Base-by-base conservation (phyloP, 2,329 filamentous ascomycete genomes). In the Fonsecaea pedrosoi region DNA sequence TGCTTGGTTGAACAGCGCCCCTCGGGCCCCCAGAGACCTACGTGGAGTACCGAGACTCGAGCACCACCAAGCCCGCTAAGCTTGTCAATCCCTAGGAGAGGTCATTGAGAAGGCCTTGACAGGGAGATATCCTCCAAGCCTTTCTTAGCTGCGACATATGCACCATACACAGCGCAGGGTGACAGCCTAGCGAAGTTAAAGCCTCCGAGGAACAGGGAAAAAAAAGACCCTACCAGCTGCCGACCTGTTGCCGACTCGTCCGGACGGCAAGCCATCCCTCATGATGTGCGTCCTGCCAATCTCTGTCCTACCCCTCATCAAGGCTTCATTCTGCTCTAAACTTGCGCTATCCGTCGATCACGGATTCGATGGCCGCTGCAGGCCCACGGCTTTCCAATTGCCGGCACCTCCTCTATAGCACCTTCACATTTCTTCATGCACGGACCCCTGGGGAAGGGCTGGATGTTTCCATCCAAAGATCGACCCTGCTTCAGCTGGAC, bases 331-430 rank as follows among this genome's bases (percentile, higher is more conserved):
- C 32, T 56, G 40, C 64, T 54, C 54, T 57, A 63, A 38, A 25
- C 40, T 53, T 60, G 54, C 67, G 67, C 67, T 69, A 69, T 63
- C 40, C 32, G 67, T 69, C 63, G 67, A 69, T 69, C 67, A 69
- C 64, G 50, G 56, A 58, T 45, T 30, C 34, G 38, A 35, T 9
- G 59, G 42, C 54, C 35, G 58, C n/a, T 42, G 50, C 38, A 45
- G 40, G 30, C 45, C 40, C 10, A 34, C 40, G 37, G 30, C 53
- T 54, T 54, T 15, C 25, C 18, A 32, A 37, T 58, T 58, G 55
- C 55, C 55, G 55, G 42, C 37, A 34, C 21, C 21, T 50, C 45
- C 45, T 25, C 18, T 50, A 25, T n/a, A 50, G 8, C 21, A 50
- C 8, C 21, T 50, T 50, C 18, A 21, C 45, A 50, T 25, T 25